Evolutionary conservation across 2,329 filamentous ascomycete genomes (phyloP), one percentile per base, ranked within the genome.

Genomic region (Pseudopyricularia cyperi): DNA sequence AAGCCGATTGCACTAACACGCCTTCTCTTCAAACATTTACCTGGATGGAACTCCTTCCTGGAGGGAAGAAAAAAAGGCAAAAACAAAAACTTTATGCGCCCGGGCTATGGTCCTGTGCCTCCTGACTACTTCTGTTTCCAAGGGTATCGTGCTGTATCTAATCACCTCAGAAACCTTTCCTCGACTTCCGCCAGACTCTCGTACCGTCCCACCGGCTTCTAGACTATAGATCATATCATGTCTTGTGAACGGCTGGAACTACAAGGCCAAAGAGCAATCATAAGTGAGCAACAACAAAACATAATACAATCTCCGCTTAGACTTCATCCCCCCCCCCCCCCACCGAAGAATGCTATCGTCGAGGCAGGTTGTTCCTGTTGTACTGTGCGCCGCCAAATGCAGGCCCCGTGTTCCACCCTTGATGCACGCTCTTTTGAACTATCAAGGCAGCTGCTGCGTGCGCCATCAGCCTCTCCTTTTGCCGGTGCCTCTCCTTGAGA

Each of bases 401-500:
- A 50, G 70, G 69, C 44, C 67, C 68, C 39, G 61, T 62, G 30
- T 64, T 66, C 72, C 74, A 79, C 35, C 75, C 74, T 60, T 80
- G 76, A 53, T 62, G 70, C 37, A 95, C 78, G 69, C 91, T 97
- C 71, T 96, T 90, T 65, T 86, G 82, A 52, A 98, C 91, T 68
- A 98, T 98, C 67, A 90, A 81, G 61, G 95, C 90, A 4, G 93
- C 93, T 1, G 91, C 91, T 17, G 89, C 88, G 6, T 89, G 84
- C 2, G 91, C 90, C 4, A 89, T 88, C 63, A 96, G 80, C 57
- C 93, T 78, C 71, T 97, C 93, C 73, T 95, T 95, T 65, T 98
- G 93, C 57, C 93, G 78, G 64, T 89, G 90, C 42, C 93, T 76
- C 66, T 97, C 91, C 62, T 87, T 88, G 55, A 98, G 74, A 67